phyloP scores from a whole-genome alignment of 495 filamentous ascomycete genomes.

The Xylaria castorea region DNA sequence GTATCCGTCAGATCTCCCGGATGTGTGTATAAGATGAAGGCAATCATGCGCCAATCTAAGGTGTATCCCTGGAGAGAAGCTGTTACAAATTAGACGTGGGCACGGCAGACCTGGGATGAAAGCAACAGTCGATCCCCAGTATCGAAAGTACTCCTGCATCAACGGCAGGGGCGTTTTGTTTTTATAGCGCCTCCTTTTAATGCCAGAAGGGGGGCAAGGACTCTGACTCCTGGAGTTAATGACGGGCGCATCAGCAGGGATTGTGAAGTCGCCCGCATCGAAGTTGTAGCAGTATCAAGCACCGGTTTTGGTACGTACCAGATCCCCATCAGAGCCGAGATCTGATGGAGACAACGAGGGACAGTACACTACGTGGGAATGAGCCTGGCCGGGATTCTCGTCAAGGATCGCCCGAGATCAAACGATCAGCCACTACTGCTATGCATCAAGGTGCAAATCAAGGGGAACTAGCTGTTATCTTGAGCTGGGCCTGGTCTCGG shows the following conservation, averaged over 20 bases:
- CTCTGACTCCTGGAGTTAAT: constrained; percentile 27
- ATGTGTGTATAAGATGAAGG: constrained; percentile 48
- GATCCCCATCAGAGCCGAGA: constrained; percentile 22
- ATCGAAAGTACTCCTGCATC: constrained; percentile 56
- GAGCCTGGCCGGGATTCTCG: constrained; percentile 7
- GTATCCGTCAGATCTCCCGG: constrained; percentile 59
- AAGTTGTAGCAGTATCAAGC: constrained; percentile 20
- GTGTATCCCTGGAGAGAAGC: constrained; percentile 54
- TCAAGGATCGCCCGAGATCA: constrained; percentile 24
- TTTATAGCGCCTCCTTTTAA: constrained; percentile 57
- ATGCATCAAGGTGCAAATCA: constrained; percentile 14
- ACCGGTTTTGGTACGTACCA: constrained; percentile 22
- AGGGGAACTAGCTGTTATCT: background rate
- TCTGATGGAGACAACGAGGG: constrained; percentile 12
- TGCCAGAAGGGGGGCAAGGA: constrained; percentile 35
- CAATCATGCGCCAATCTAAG: constrained; percentile 56
- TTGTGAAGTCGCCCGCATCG: constrained; percentile 23
- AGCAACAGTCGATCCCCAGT: constrained; percentile 49
- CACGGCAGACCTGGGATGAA: constrained; percentile 58
- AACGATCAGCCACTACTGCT: constrained; percentile 18
- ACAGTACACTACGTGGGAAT: constrained; percentile 1
- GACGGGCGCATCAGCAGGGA: constrained; percentile 25
- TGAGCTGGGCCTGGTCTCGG: background rate
- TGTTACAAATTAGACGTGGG: constrained; percentile 60
- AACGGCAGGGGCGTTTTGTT: constrained; percentile 39